Evolutionary conservation across 2,329 filamentous ascomycete species (phyloP).

Genomic region (Trichoderma harzianum): DNA sequence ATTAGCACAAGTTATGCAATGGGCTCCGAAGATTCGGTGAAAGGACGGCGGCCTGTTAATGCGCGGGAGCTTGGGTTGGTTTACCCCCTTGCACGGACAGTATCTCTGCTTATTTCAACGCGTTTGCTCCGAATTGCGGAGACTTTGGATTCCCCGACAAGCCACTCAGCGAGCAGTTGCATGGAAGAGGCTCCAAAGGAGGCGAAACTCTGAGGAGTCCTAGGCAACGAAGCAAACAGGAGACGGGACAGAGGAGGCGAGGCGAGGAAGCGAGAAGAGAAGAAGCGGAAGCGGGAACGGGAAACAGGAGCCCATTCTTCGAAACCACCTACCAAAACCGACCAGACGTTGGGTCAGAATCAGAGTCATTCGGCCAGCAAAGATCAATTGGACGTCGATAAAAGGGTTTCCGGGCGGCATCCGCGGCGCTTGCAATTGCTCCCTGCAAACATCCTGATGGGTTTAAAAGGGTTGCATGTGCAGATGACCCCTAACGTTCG

Average conservation of each 20-base stretch:
- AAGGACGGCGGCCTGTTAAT: neutral
- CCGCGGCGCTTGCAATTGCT: slow-evolving; percentile 10
- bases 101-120: neutral
- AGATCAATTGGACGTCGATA: neutral
- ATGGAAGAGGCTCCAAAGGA: neutral
- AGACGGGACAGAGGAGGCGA: neutral
- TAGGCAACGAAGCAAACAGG: neutral
- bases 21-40: neutral
- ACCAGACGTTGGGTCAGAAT: neutral
- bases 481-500: slow-evolving; percentile 16
- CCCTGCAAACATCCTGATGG: neutral
- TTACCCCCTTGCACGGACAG: slow-evolving; percentile 1
- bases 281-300: neutral
- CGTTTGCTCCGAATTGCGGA: slow-evolving; percentile 3
- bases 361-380: slow-evolving; percentile 1
- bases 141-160: neutral
- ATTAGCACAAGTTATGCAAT: neutral
- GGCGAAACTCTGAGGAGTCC: slow-evolving; percentile 5
- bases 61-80: slow-evolving; percentile 5
- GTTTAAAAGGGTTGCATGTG: slow-evolving; percentile 17
- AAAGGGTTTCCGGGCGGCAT: slow-evolving; percentile 12
- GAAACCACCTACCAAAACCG: neutral
- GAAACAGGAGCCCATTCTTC: neutral
- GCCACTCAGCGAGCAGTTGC: neutral
- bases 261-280: neutral